These are phyloP conservation scores for Amphichorda felina DNA, from an alignment of 2,329 filamentous ascomycete species.

Conservation along the genomic window DNA sequence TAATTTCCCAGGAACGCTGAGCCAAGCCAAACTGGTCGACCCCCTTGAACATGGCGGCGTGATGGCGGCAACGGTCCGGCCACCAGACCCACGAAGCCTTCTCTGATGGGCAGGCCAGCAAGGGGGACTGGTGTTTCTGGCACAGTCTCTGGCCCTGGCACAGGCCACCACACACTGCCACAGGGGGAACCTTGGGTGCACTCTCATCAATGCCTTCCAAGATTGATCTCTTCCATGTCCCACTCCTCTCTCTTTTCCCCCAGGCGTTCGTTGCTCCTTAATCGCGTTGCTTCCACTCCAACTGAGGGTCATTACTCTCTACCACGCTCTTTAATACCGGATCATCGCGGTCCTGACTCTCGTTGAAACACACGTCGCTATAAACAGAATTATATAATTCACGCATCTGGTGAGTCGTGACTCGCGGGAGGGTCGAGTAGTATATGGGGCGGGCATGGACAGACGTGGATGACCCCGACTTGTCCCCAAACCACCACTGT, in stretches of 20 bases:
- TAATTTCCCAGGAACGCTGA: slow-evolving; percentile 4
- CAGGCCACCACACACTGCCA: too few relatives aligned
- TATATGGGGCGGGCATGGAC: neutral
- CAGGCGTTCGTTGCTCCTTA: slow-evolving; percentile 11
- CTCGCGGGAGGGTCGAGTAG: neutral
- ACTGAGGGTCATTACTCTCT: slow-evolving; percentile 42
- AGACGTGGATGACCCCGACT: neutral
- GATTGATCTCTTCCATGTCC: slow-evolving; percentile 8
- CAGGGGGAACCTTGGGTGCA: too few relatives aligned
- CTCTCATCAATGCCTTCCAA: too few relatives aligned
- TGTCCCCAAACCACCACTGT: too few relatives aligned
- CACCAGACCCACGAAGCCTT: too few relatives aligned
- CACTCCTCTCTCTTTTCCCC: slow-evolving; percentile 10
- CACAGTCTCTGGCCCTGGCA: too few relatives aligned
- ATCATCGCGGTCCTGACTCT: too few relatives aligned
- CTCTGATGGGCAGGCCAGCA: too few relatives aligned
- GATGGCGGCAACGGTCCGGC: neutral
- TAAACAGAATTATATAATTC: too few relatives aligned
- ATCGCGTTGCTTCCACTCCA: slow-evolving; percentile 28
- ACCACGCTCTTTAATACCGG: slow-evolving; percentile 38
- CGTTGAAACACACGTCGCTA: too few relatives aligned
- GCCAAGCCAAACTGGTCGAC: slow-evolving; percentile 1
- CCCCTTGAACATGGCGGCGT: slow-evolving; percentile 1
- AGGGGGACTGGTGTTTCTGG: too few relatives aligned
- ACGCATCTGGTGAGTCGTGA: neutral